These are phyloP conservation scores for Nephelium lappaceum DNA, from an alignment of 345 rosid genomes.

Conservation along the genomic window DNA sequence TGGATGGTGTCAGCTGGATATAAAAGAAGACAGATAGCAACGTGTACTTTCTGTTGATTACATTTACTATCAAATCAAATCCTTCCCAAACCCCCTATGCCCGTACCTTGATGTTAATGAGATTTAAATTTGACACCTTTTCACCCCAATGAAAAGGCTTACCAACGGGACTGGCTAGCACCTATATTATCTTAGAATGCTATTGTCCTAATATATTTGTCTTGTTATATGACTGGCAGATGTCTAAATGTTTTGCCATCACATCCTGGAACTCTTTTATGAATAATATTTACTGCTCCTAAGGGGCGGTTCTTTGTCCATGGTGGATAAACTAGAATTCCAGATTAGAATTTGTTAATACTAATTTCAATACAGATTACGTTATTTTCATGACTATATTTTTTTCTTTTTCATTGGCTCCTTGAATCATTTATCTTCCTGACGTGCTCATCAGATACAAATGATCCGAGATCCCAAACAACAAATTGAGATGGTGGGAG, in stretches of 20 bases:
- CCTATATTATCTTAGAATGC: background rate
- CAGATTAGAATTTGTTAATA: background rate
- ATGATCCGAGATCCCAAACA: slow-evolving; percentile 81
- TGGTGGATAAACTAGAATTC: background rate
- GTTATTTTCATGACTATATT: background rate
- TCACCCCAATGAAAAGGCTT: too few relatives aligned
- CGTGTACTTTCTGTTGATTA: background rate
- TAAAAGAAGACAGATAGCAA: background rate
- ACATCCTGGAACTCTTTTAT: background rate
- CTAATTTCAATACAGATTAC: background rate
- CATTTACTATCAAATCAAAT: background rate
- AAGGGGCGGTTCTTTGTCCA: background rate
- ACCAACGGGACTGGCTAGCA: too few relatives aligned
- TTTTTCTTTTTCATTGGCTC: background rate
- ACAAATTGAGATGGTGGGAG: slow-evolving; percentile 93
- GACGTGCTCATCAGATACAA: slow-evolving; percentile 54
- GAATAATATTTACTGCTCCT: background rate
- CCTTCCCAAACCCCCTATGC: background rate
- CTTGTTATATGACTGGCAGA: background rate
- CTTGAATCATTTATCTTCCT: background rate
- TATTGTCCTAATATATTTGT: background rate
- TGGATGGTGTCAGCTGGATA: background rate
- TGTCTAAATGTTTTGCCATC: background rate
- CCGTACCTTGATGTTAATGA: too few relatives aligned
- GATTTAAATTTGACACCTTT: too few relatives aligned